Evolutionary conservation across 371 early-diverging fungal species (phyloP), one percentile per base, ranked within the genome.

Genomic region (Entomophthora muscae): DNA sequence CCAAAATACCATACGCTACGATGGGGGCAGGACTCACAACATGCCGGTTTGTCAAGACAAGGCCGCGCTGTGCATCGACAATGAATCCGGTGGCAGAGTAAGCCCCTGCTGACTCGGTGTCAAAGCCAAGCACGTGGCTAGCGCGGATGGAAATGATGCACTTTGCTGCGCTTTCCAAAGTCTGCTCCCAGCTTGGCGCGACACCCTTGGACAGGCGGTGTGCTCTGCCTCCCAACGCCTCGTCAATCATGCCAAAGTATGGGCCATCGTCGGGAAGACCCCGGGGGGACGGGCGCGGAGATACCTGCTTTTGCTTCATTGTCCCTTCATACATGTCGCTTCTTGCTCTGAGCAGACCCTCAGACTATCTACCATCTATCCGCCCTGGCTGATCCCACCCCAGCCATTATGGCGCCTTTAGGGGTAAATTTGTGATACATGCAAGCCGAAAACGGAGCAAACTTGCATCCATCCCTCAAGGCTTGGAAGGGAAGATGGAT

Each of bases 1-100:
- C 84, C 64, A 87, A 91, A 54, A 93, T 77, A 3, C 90, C 87
- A 70, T 83, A 85, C 24, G 90, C 93, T 0, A 90, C 85, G 66
- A 91, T 85, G 2, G 96, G 97, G 12, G 90, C 95, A 0, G 91
- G 82, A 60, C 89, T 86, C 17, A 89, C 90, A 24, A 95, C 93
- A 66, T 95, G 96, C 13, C 95, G 78, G 71, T 95, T 95, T 5
- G 96, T 86, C 31, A 95, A 78, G 57, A 95, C 89, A 42, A 95
- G 78, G 13, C 93, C 97, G 1, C 76, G 77, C 64, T 80, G 66
- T 3, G 86, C 88, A 67, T 97, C 95, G 0, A 97, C 95, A 12
- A 97, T 84, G 70, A 95, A 95, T 12, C 97, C 97, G 10, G 96
- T 85, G 0, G 97, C 94, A 52, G 81, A 80, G 63, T 77, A 82